These are phyloP conservation scores for Pseudocercospora eumusae DNA, from an alignment of 2,329 filamentous ascomycete species.

Conservation along the genomic window DNA sequence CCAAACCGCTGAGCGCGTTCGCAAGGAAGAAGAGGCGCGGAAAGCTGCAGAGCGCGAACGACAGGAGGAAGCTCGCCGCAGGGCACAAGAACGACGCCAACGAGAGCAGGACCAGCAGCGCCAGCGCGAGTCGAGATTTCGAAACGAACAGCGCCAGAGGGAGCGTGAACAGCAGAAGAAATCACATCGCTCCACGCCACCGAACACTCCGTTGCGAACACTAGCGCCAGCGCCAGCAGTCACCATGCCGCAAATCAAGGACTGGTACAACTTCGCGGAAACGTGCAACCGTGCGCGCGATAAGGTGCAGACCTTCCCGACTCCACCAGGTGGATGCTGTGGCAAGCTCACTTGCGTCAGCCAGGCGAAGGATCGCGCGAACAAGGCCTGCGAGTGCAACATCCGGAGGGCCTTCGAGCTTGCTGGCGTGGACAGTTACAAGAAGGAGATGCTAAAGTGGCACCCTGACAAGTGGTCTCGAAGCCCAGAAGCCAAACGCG, in stretches of 20 bases:
- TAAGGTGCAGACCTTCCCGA: not conserved
- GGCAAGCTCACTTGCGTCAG: not conserved
- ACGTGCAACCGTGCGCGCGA: not conserved
- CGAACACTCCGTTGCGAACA: not conserved
- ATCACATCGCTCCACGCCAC: not conserved
- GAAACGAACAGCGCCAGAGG: not conserved
- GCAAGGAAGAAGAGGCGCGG: not conserved
- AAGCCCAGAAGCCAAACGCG: slow-evolving; percentile 1
- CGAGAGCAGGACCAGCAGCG: not conserved
- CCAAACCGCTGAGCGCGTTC: not conserved
- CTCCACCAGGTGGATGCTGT: not conserved
- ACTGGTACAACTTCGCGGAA: not conserved
- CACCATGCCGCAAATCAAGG: not conserved
- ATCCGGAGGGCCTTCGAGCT: not conserved
- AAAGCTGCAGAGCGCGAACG: not conserved
- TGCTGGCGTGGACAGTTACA: not conserved
- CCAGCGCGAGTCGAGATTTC: not conserved
- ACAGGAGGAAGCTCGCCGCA: not conserved
- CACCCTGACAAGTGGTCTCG: slow-evolving; percentile 19
- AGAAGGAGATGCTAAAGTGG: slow-evolving; percentile 5
- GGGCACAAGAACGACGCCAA: not conserved
- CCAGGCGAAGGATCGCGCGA: not conserved
- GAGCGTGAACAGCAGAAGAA: not conserved
- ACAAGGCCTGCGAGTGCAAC: not conserved
- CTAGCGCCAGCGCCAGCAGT: not conserved